Conservation (phyloP, 2,329 filamentous ascomycete species). For the Chaetothyriales sp. region DNA sequence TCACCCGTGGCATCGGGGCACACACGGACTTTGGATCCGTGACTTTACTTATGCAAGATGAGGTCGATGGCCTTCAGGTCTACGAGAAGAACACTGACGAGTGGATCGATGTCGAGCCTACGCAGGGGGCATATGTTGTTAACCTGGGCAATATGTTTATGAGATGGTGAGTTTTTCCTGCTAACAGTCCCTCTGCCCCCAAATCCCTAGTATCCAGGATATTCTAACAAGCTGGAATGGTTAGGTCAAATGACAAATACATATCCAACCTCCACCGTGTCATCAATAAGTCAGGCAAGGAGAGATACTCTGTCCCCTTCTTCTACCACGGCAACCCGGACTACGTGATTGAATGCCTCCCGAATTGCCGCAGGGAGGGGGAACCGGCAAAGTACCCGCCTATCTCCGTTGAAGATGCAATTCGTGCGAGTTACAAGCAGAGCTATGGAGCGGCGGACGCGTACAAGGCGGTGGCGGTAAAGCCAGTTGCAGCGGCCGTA, state of each 20-base stretch:
- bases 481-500: too few relatives aligned
- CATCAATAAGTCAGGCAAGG: slow-evolving; percentile 19
- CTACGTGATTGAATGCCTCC: slow-evolving; percentile 30
- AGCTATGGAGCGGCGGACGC: slow-evolving; percentile 25
- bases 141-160: slow-evolving; percentile 22
- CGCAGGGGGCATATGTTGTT: slow-evolving; percentile 19
- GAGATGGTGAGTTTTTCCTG: slow-evolving; percentile 18
- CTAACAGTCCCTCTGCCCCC: neutral
- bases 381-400: slow-evolving; percentile 29
- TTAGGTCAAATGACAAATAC: slow-evolving; percentile 20
- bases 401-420: slow-evolving; percentile 31
- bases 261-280: slow-evolving; percentile 22
- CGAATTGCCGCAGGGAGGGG: slow-evolving; percentile 26
- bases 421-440: slow-evolving; percentile 28
- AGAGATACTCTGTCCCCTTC: slow-evolving; percentile 20
- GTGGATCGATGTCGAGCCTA: slow-evolving; percentile 19
- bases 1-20: slow-evolving; percentile 18
- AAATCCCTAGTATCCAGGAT: too few relatives aligned
- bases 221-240: neutral
- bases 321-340: slow-evolving; percentile 33
- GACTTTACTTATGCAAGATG: slow-evolving; percentile 22
- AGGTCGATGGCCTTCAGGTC: slow-evolving; percentile 19
- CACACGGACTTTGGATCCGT: slow-evolving; percentile 24
- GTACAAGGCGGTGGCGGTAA: slow-evolving; percentile 2
- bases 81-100: slow-evolving; percentile 15